phyloP scores from a whole-genome alignment of 441 rosid species.

The Syzygium malaccense region DNA sequence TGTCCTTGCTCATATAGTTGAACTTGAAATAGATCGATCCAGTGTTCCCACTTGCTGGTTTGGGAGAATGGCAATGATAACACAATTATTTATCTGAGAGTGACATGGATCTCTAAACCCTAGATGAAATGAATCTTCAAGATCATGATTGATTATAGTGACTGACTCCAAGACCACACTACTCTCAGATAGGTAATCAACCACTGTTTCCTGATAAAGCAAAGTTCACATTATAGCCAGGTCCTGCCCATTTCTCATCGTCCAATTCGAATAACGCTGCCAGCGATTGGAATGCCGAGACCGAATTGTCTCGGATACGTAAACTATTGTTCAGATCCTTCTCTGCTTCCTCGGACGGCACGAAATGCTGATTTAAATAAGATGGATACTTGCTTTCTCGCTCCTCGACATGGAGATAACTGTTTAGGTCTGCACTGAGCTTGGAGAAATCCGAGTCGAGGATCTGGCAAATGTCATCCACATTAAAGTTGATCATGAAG shows the following conservation, averaged over 20 bases:
- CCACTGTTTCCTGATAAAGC: neutral
- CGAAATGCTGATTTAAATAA: neutral
- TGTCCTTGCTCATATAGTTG: neutral
- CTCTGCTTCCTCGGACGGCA: neutral
- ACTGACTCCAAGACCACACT: too few relatives aligned
- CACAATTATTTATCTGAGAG: neutral
- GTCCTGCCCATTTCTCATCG: neutral
- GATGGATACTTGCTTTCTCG: neutral
- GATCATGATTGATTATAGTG: neutral
- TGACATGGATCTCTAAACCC: neutral
- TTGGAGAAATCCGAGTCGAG: constrained; percentile 7
- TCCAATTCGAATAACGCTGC: neutral
- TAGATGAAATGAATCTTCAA: neutral
- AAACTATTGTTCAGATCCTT: neutral
- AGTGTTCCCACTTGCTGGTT: neutral
- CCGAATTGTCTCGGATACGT: neutral
- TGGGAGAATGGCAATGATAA: neutral
- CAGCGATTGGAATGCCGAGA: neutral
- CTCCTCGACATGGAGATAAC: neutral
- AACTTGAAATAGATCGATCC: neutral
- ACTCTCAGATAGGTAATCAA: neutral
- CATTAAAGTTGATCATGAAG: constrained; percentile 3
- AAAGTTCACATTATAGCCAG: neutral
- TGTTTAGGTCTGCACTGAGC: neutral
- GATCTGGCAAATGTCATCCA: constrained; percentile 23